A percentile compares a stretch with the other conserved stretches of the same genome.
These are phyloP conservation scores for Wickerhamiella galacta DNA, from an alignment of 805 yeast genomes.

Conservation along the genomic window DNA sequence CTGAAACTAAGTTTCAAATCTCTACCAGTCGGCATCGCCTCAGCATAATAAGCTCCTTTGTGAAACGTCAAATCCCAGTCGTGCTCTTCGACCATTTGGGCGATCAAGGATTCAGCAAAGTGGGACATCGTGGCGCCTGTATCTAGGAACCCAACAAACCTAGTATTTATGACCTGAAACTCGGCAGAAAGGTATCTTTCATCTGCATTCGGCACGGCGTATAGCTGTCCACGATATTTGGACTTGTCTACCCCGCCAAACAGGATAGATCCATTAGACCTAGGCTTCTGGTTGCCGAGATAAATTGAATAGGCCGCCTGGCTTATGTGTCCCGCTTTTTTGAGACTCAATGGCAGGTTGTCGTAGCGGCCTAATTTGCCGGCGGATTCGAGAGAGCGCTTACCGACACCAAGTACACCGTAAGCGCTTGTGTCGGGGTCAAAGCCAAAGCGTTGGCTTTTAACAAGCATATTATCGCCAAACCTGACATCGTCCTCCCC, in stretches of 20 bases:
- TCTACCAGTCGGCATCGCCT: background rate
- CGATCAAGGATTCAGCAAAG: background rate
- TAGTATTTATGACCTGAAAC: background rate
- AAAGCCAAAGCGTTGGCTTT: slow-evolving; percentile 51
- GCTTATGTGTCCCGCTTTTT: slow-evolving; percentile 21
- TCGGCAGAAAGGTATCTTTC: background rate
- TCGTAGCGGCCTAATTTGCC: background rate
- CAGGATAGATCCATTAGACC: slow-evolving; percentile 18
- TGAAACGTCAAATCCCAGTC: background rate
- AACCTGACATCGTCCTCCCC: slow-evolving; percentile 42
- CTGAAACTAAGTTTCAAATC: background rate
- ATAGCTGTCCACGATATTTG: slow-evolving; percentile 29
- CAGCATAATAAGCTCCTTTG: background rate
- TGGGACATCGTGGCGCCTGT: background rate
- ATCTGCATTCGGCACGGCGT: slow-evolving; percentile 19
- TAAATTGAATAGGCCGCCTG: slow-evolving; percentile 25
- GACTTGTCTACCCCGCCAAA: slow-evolving; percentile 38
- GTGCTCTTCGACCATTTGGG: background rate
- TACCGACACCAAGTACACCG: background rate
- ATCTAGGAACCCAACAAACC: background rate
- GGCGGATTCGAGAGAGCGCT: background rate
- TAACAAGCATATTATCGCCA: slow-evolving; percentile 30
- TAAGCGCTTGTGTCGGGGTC: too few species aligned
- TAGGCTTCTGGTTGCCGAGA: slow-evolving; percentile 16
- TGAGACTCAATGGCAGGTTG: slow-evolving; percentile 11